phyloP scores from a whole-genome alignment of 192 early-diverging fungal genomes.

The Backusella liffmaniae region DNA sequence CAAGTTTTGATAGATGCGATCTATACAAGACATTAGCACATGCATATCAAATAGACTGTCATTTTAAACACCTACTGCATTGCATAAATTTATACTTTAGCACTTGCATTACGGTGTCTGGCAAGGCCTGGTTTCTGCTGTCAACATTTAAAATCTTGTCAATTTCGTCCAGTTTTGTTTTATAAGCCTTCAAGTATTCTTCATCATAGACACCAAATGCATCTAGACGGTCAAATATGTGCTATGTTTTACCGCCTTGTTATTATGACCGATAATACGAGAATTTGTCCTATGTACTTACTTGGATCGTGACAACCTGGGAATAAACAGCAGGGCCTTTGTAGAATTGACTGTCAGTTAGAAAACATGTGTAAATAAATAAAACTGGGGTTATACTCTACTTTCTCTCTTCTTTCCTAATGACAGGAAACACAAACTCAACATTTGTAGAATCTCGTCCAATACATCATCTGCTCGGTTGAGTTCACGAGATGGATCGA shows the following conservation, averaged over 20 bases:
- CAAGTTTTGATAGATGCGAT: constrained; percentile 48
- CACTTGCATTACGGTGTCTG: constrained; percentile 42
- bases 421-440: constrained; percentile 73
- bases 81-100: constrained; percentile 38
- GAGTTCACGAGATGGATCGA: not conserved
- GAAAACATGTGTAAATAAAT: not conserved
- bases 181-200: constrained; percentile 55
- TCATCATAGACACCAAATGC: constrained; percentile 61
- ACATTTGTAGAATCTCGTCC: constrained; percentile 74
- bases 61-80: constrained; percentile 32
- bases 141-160: constrained; percentile 55
- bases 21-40: constrained; percentile 20
- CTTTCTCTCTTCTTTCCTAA: constrained; percentile 75
- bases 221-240: constrained; percentile 58
- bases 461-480: constrained; percentile 64
- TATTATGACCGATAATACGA: not conserved
- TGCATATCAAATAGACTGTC: not conserved
- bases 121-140: constrained; percentile 37
- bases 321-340: constrained; percentile 34
- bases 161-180: constrained; percentile 55
- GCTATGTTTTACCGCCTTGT: constrained; percentile 32
- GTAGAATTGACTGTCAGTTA: not conserved
- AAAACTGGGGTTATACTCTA: constrained; percentile 2
- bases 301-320: constrained; percentile 32
- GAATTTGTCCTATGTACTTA: not conserved